A percentile compares a stretch with the other conserved stretches of the same genome.
Conservation (phyloP, 2,329 filamentous ascomycete species). For the Botrytis cinerea region DNA sequence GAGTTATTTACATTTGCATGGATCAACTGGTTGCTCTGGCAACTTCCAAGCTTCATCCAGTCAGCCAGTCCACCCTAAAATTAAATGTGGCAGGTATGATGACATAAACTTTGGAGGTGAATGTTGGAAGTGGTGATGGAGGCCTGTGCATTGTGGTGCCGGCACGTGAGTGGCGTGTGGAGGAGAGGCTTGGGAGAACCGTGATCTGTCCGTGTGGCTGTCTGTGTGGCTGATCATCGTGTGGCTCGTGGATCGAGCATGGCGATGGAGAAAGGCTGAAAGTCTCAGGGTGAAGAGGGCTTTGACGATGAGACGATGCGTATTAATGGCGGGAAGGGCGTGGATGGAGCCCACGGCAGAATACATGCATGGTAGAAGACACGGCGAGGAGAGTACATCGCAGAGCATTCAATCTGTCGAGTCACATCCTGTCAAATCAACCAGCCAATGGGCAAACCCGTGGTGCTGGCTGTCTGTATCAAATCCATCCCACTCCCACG, state of each 20-base stretch:
- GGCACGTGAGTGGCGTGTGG: neutral
- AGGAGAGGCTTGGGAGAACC: too few species aligned
- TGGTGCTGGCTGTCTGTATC: neutral
- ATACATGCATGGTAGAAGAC: too few species aligned
- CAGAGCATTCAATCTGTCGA: neutral
- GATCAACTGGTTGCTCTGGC: neutral
- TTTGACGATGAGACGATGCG: neutral
- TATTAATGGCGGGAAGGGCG: neutral
- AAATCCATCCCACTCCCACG: neutral
- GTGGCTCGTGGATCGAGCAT: neutral
- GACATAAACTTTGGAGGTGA: neutral
- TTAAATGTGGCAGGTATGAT: conserved; percentile 16
- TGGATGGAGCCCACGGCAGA: too few species aligned
- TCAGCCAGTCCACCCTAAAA: neutral
- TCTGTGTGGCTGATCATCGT: neutral
- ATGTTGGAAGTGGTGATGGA: neutral
- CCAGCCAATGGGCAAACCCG: neutral
- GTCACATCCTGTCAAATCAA: neutral
- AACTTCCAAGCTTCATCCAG: conserved; percentile 2
- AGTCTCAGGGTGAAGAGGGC: neutral
- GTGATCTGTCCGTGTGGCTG: too few species aligned
- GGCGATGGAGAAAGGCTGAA: neutral
- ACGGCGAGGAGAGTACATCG: too few species aligned
- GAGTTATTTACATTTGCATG: conserved; percentile 24
- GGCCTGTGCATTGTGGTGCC: neutral